Evolutionary conservation across 2,329 filamentous ascomycete species (phyloP), one percentile per base, ranked within the genome.

Genomic region (Neonectria hederae): DNA sequence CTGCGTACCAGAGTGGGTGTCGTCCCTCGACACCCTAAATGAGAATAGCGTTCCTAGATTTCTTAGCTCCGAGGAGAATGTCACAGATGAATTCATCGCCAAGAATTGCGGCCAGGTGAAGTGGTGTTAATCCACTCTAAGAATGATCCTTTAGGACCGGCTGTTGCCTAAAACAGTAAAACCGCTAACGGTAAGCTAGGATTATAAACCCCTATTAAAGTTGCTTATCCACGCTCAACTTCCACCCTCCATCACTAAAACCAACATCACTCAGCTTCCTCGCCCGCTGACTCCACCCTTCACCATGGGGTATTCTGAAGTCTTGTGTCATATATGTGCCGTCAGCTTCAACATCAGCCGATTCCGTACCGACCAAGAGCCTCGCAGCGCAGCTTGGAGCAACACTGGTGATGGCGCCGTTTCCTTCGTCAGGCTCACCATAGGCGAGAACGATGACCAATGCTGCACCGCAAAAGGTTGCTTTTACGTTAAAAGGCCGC

Each of bases 271-370:
- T n/a, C n/a, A n/a, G n/a, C n/a, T n/a, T n/a, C n/a, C n/a, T n/a
- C n/a, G n/a, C n/a, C n/a, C n/a, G n/a, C n/a, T n/a, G n/a, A n/a
- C n/a, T n/a, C n/a, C n/a, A n/a, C n/a, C n/a, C n/a, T n/a, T n/a
- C 45, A 17, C 7, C 10, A 68, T 68, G 66, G 61, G 49, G 13
- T 59, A 63, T 42, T 55, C 42, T 10, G 70, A 74, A 40, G 30
- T 69, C 1, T 32, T 62, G 14, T 75, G 73, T 62, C 70, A 74
- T 7, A 63, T 75, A 10, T 75, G 73, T 35, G 69, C 69, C 28
- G 72, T 76, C n/a, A 73, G 70, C n/a, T 76, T 73, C 62, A 74
- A 73, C 43, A 72, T 76, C 30, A 65, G 63, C 14, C 73, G 75
- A 5, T 59, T 63, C 21, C 69, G 73, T n/a, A n/a, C n/a, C n/a